Percentiles rank a stretch among this genome's conserved stretches.
phyloP scores from a whole-genome alignment of 2,329 filamentous ascomycete genomes.

The Huntiella moniliformis region DNA sequence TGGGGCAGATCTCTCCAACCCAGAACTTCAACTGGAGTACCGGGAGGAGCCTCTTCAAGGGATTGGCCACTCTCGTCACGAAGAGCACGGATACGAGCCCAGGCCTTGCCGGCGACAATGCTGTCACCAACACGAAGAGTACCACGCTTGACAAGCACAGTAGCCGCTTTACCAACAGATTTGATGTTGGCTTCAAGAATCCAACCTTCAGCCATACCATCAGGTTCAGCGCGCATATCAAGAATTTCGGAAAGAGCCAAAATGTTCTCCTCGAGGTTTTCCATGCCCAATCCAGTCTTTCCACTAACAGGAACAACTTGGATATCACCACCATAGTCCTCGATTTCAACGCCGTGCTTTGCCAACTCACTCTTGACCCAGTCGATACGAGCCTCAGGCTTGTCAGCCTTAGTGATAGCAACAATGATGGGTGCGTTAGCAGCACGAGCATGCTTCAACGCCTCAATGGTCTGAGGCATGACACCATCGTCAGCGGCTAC shows the following conservation, averaged over 20 bases:
- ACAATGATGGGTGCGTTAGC: constrained; percentile 91
- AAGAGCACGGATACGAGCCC: constrained; percentile 68
- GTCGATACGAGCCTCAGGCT: constrained; percentile 60
- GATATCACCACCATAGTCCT: constrained; percentile 87
- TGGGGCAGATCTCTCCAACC: constrained; percentile 76
- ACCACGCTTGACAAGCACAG: constrained; percentile 71
- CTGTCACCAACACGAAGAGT: constrained; percentile 65
- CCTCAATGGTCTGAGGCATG: constrained; percentile 91
- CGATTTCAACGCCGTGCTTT: constrained; percentile 68
- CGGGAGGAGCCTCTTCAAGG: constrained; percentile 58
- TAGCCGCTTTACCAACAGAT: constrained; percentile 65
- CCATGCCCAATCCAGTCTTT: constrained; percentile 83
- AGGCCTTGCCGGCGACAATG: constrained; percentile 74
- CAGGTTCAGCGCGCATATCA: constrained; percentile 64
- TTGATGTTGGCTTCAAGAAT: constrained; percentile 84
- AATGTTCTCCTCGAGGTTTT: constrained; percentile 78
- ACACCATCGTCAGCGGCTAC: constrained; percentile 95
- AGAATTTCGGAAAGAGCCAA: constrained; percentile 73
- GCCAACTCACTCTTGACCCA: constrained; percentile 77
- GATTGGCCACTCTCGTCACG: constrained; percentile 66
- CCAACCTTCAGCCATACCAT: constrained; percentile 77
- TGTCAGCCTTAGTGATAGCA: constrained; percentile 94
- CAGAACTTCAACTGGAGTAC: constrained; percentile 77
- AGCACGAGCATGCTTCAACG: constrained; percentile 75
- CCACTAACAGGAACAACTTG: constrained; percentile 84